Conservation (phyloP, 2,329 filamentous ascomycete species). For the Penicillium oxalicum region DNA sequence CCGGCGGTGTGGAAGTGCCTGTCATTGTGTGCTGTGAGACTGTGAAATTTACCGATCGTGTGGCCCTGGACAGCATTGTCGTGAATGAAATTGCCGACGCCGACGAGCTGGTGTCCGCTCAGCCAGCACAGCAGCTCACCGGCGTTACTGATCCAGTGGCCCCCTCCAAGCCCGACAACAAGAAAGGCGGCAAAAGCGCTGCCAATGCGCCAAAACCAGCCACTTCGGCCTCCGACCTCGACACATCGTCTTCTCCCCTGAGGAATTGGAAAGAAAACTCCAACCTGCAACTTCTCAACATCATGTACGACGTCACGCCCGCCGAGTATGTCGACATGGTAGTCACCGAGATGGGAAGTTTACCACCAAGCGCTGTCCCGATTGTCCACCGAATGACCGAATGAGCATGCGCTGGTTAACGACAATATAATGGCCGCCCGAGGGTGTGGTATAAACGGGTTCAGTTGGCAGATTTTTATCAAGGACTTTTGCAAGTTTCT, state of each 20-base stretch:
- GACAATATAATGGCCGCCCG: no score
- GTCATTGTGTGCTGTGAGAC: conserved; percentile 90
- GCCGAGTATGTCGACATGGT: conserved; percentile 82
- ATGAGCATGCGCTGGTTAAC: no score
- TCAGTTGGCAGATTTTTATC: no score
- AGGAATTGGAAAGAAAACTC: conserved; percentile 53
- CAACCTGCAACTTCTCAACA: conserved; percentile 59
- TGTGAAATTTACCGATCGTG: conserved; percentile 87
- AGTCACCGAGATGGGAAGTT: conserved; percentile 81
- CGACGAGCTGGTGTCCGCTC: conserved; percentile 52
- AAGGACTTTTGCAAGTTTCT: no score
- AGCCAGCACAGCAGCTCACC: conserved; percentile 28
- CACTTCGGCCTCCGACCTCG: conserved; percentile 21
- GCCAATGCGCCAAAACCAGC: conserved; percentile 15
- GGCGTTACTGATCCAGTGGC: conserved; percentile 25
- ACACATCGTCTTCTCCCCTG: conserved; percentile 33
- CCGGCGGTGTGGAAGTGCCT: conserved; percentile 57
- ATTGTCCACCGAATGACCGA: conserved; percentile 57
- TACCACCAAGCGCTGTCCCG: conserved; percentile 80
- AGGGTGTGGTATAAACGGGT: background rate
- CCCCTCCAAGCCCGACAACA: conserved; percentile 20
- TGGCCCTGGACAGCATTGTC: conserved; percentile 86
- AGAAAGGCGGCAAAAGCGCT: conserved; percentile 30
- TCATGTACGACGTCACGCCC: conserved; percentile 89
- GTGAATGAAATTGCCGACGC: conserved; percentile 85